Evolutionary conservation across 1,284 basidiomycete genomes (phyloP).

Genomic region (Malassezia arunalokei): DNA sequence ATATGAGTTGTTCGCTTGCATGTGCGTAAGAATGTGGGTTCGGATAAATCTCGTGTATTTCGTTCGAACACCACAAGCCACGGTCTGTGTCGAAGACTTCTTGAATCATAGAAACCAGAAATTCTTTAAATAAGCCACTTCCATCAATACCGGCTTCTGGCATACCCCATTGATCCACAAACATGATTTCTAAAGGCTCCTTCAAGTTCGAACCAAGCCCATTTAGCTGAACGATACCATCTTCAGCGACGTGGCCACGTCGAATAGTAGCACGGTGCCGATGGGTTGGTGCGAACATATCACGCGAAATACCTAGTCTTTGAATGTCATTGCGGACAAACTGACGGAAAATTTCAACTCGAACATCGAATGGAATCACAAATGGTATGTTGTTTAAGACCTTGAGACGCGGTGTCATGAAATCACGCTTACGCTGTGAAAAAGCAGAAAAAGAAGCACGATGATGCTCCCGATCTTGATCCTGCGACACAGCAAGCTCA

Average conservation of each 20-base stretch:
- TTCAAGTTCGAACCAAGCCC: slow-evolving; percentile 62
- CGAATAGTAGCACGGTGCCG: slow-evolving; percentile 55
- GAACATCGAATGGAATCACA: slow-evolving; percentile 79
- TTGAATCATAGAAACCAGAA: slow-evolving; percentile 64
- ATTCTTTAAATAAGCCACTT: slow-evolving; percentile 95
- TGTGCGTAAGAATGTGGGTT: slow-evolving; percentile 57
- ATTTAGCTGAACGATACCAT: slow-evolving; percentile 64
- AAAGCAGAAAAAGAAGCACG: slow-evolving; percentile 1
- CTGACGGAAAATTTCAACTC: slow-evolving; percentile 66
- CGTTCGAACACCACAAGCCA: slow-evolving; percentile 80
- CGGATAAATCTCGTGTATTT: slow-evolving; percentile 84
- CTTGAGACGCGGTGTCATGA: slow-evolving; percentile 69
- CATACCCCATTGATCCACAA: slow-evolving; percentile 77
- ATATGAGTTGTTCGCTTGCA: slow-evolving; percentile 49
- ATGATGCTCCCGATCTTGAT: not conserved
- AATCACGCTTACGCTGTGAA: slow-evolving; percentile 57
- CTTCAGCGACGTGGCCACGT: slow-evolving; percentile 65
- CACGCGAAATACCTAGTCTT: slow-evolving; percentile 12
- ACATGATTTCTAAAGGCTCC: slow-evolving; percentile 67
- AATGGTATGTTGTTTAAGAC: slow-evolving; percentile 93
- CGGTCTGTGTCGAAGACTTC: slow-evolving; percentile 90
- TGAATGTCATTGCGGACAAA: slow-evolving; percentile 27
- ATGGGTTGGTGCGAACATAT: slow-evolving; percentile 15
- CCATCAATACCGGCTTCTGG: slow-evolving; percentile 87
- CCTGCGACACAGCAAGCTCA: slow-evolving; percentile 17